Conservation (phyloP, 2,329 filamentous ascomycete genomes). For the Atkinsonella texensis region DNA sequence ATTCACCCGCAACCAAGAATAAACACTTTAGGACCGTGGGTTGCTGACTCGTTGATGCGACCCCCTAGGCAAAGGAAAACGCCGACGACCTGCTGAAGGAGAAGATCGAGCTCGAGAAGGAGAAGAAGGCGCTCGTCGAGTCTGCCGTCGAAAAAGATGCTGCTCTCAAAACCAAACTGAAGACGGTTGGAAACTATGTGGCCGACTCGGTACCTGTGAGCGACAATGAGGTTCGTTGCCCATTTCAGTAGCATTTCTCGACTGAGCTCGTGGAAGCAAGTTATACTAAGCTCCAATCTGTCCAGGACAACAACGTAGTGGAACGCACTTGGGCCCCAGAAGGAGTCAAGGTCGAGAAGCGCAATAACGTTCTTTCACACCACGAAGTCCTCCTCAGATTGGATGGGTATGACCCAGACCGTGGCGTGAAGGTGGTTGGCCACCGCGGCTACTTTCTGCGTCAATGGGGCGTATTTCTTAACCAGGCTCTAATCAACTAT, state of each 20-base stretch:
- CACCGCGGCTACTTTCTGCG: constrained; percentile 90
- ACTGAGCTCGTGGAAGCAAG: too few relatives aligned
- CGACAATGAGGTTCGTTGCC: constrained; percentile 54
- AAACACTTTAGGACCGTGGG: not conserved
- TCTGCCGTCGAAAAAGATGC: constrained; percentile 64
- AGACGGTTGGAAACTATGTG: constrained; percentile 60
- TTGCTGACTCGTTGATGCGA: not conserved
- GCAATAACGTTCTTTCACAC: constrained; percentile 63
- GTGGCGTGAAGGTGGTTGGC: constrained; percentile 86
- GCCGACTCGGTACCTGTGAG: constrained; percentile 77
- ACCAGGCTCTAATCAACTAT: constrained; percentile 91
- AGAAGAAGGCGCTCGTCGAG: constrained; percentile 71
- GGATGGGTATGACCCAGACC: constrained; percentile 85
- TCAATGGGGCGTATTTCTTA: constrained; percentile 80
- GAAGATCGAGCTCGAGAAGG: constrained; percentile 65
- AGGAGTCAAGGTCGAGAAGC: constrained; percentile 61
- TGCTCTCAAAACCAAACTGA: constrained; percentile 64
- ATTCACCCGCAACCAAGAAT: not conserved
- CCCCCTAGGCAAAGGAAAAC: constrained; percentile 63
- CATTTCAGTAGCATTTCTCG: not conserved
- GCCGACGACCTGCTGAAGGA: constrained; percentile 67
- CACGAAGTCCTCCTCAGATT: constrained; percentile 85
- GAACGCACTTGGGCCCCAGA: constrained; percentile 73
- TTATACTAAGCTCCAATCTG: not conserved
- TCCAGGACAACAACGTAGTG: constrained; percentile 64